Evolutionary conservation across 371 early-diverging fungal genomes (phyloP), one percentile per base, ranked within the genome.

Genomic region (Apophysomyces elegans): DNA sequence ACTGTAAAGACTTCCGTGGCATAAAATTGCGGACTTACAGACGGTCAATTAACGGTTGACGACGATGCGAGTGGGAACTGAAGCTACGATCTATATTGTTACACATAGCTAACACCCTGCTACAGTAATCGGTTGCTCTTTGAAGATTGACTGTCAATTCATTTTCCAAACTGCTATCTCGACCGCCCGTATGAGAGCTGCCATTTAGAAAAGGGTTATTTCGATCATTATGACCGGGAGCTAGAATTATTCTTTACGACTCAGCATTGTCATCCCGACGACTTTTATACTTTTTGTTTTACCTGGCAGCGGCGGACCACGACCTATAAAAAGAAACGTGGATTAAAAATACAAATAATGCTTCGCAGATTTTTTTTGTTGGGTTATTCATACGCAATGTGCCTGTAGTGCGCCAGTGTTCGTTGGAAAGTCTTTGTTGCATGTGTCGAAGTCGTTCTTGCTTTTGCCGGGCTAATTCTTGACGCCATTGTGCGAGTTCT

Each of bases 401-500:
- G 54, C 54, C 54, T 18, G 54, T 50, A 21, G 21, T 18, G 54
- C 54, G 54, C 54, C 54, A 50, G 16, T 50, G 18, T 7, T 50
- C 21, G n/a, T 16, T 21, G 6, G 54, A 50, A 50, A 21, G 47
- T 7, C 7, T 26, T 50, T n/a, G 18, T 26, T 50, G 54, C 21
- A 5, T 41, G 1, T 50, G 54, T 50, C 54, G 54, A 21, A 21
- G 7, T 50, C 21, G 16, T 8, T 2, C 21, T 11, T 50, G 54
- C 21, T 21, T 50, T 21, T 50, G 61, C 56, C 61, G 43, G 14
- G 61, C 67, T 18, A 71, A 50, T 11, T 71, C 67, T 61, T 67
- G 67, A 46, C 71, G 67, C 71, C 71, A 71, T 35, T 47, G 54
- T 7, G 63, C 71, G 9, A 71, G 50, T 47, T 71, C 71, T 58